phyloP scores from a whole-genome alignment of 768 basidiomycete species.

The Tulasnella sp. region DNA sequence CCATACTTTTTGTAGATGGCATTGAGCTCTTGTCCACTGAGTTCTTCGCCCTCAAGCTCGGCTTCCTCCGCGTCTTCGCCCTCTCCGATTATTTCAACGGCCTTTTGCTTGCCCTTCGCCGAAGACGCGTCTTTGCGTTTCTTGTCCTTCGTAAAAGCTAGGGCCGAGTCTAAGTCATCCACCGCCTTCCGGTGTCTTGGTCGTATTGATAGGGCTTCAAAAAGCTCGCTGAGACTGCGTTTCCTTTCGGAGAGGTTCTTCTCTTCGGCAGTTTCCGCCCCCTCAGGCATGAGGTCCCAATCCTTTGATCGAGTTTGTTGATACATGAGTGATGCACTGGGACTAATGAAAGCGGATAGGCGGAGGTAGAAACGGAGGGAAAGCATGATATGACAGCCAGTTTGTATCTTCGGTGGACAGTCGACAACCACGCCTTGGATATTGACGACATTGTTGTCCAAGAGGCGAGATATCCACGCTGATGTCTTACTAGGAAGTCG shows the following conservation, averaged over 20 bases:
- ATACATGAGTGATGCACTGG: slow-evolving; percentile 7
- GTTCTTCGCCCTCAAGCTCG: slow-evolving; percentile 57
- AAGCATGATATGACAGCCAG: slow-evolving; percentile 57
- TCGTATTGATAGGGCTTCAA: slow-evolving; percentile 58
- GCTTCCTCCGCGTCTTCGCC: slow-evolving; percentile 78
- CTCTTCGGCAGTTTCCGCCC: slow-evolving; percentile 69
- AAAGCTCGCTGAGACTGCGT: slow-evolving; percentile 55
- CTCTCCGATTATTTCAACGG: slow-evolving; percentile 61
- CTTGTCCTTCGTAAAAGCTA: slow-evolving; percentile 26
- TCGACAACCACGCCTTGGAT: slow-evolving; percentile 62
- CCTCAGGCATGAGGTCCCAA: slow-evolving; percentile 49
- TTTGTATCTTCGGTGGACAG: slow-evolving; percentile 56
- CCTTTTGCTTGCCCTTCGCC: slow-evolving; percentile 32
- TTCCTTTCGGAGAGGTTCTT: slow-evolving; percentile 72
- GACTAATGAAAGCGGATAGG: background rate
- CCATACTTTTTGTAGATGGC: slow-evolving; percentile 72
- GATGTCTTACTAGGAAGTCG: slow-evolving; percentile 58
- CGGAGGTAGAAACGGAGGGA: slow-evolving; percentile 37
- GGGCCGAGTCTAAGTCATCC: slow-evolving; percentile 31
- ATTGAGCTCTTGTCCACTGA: slow-evolving; percentile 70
- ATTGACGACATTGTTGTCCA: slow-evolving; percentile 63
- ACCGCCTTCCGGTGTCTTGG: slow-evolving; percentile 35
- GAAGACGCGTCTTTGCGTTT: slow-evolving; percentile 23
- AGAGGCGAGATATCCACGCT: slow-evolving; percentile 59
- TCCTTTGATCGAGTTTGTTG: background rate